A percentile compares a stretch with the other conserved stretches of the same genome.
Conservation (phyloP, 345 rosid genomes). For the Eucalyptus curtisii region DNA sequence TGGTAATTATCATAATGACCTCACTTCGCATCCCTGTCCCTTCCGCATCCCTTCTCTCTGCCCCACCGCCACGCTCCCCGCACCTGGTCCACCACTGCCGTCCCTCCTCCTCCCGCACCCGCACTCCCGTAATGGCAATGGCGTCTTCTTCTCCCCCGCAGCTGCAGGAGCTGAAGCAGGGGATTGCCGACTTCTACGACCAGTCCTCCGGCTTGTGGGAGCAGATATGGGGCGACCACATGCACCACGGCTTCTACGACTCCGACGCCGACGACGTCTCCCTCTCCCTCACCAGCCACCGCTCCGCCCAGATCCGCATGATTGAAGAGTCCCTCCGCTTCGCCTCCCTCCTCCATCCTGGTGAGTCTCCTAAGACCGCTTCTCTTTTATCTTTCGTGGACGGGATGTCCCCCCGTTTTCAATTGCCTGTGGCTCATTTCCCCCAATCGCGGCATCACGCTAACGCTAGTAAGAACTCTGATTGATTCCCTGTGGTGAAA, state of each 20-base stretch:
- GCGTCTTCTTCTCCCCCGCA: neutral
- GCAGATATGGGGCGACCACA: conserved; percentile 89
- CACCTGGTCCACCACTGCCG: neutral
- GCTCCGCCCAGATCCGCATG: conserved; percentile 79
- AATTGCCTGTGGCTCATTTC: neutral
- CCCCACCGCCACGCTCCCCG: neutral
- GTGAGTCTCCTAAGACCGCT: neutral
- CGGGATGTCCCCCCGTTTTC: neutral
- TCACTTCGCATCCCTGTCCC: neutral
- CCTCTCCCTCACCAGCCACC: conserved; percentile 33
- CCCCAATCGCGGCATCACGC: neutral
- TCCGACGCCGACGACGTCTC: conserved; percentile 13
- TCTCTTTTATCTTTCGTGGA: neutral
- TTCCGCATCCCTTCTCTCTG: neutral
- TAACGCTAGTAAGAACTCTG: neutral
- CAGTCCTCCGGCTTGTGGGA: conserved; percentile 85
- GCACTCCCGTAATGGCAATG: neutral
- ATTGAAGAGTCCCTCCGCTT: conserved; percentile 77
- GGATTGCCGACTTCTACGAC: conserved; percentile 83
- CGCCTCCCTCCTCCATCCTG: conserved; percentile 35
- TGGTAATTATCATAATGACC: neutral
- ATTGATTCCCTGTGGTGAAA: neutral
- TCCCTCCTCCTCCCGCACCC: neutral
- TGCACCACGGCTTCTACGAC: conserved; percentile 94
- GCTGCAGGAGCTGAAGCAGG: conserved; percentile 19